phyloP scores from a whole-genome alignment of 108 stramenopile genomes.

The Cyclotella baltica region DNA sequence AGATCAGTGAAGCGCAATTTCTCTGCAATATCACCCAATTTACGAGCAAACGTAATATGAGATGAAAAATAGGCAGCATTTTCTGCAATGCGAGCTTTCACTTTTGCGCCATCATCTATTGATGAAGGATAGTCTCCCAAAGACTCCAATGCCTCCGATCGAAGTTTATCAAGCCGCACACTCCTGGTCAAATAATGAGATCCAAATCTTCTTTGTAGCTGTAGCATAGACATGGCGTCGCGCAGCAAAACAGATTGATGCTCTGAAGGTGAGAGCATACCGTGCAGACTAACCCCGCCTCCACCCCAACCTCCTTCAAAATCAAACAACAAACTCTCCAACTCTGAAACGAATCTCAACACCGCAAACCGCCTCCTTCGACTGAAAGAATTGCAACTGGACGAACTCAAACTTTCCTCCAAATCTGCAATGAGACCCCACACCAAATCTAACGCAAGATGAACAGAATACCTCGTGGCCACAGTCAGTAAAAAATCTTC shows the following conservation, averaged over 20 bases:
- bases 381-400: slow-evolving; percentile 49
- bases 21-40: slow-evolving; percentile 86
- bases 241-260: slow-evolving; percentile 76
- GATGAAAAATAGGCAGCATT: slow-evolving; percentile 89
- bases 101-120: slow-evolving; percentile 47
- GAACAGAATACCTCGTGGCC: slow-evolving; percentile 69
- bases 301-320: slow-evolving; percentile 89
- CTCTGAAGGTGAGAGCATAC: slow-evolving; percentile 69
- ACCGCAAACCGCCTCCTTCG: slow-evolving; percentile 77
- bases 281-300: slow-evolving; percentile 75
- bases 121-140: slow-evolving; percentile 38
- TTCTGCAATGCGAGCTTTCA: slow-evolving; percentile 67
- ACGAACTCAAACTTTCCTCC: slow-evolving; percentile 67
- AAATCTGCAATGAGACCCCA: slow-evolving; percentile 89
- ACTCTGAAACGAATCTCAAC: slow-evolving; percentile 81
- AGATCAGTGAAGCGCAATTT: slow-evolving; percentile 74
- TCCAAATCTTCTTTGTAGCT: slow-evolving; percentile 63
- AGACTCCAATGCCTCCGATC: slow-evolving; percentile 37
- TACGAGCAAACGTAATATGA: slow-evolving; percentile 78
- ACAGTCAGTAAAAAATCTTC: slow-evolving; percentile 91
- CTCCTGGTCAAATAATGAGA: slow-evolving; percentile 70
- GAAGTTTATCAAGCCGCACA: slow-evolving; percentile 67
- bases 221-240: slow-evolving; percentile 66
- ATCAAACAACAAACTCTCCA: slow-evolving; percentile 85
- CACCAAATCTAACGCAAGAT: slow-evolving; percentile 80